phyloP scores from a whole-genome alignment of 805 yeast genomes.

The Candida wancherniae region DNA sequence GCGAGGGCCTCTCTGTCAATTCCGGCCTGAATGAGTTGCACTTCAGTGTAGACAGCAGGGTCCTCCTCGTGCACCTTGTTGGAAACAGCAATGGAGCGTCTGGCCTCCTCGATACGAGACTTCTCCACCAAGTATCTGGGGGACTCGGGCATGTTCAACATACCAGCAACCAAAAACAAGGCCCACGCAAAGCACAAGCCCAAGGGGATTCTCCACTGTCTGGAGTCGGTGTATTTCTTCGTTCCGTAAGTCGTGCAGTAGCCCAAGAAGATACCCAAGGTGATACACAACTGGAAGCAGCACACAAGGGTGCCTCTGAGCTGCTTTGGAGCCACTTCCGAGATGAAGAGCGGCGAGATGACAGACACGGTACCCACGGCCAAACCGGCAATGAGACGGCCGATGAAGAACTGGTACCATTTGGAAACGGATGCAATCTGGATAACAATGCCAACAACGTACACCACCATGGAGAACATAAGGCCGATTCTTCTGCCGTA shows the following conservation, averaged over 20 bases:
- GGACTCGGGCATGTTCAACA: slow-evolving; percentile 62
- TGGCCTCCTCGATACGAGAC: slow-evolving; percentile 49
- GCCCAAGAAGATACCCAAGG: slow-evolving; percentile 67
- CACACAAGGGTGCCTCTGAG: slow-evolving; percentile 68
- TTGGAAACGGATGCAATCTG: slow-evolving; percentile 49
- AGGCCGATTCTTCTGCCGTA: slow-evolving; percentile 58
- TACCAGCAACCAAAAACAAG: slow-evolving; percentile 43
- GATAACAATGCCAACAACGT: slow-evolving; percentile 55
- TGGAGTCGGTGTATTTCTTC: slow-evolving; percentile 44
- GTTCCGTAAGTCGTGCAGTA: slow-evolving; percentile 65
- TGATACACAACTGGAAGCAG: slow-evolving; percentile 64
- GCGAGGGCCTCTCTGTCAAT: slow-evolving; percentile 56
- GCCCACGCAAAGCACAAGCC: slow-evolving; percentile 47
- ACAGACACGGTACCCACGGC: slow-evolving; percentile 72
- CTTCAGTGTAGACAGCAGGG: slow-evolving; percentile 49
- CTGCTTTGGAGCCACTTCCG: slow-evolving; percentile 65
- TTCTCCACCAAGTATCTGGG: slow-evolving; percentile 58
- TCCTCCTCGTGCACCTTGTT: slow-evolving; percentile 53
- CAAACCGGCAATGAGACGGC: slow-evolving; percentile 59
- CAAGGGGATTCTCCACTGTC: slow-evolving; percentile 66
- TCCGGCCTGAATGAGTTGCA: slow-evolving; percentile 52
- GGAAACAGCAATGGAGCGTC: slow-evolving; percentile 47
- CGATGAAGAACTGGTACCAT: slow-evolving; percentile 59
- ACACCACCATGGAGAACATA: slow-evolving; percentile 48
- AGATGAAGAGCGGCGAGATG: slow-evolving; percentile 59